Evolutionary conservation across 441 rosid species (phyloP).

Genomic region (Populus hybrid): DNA sequence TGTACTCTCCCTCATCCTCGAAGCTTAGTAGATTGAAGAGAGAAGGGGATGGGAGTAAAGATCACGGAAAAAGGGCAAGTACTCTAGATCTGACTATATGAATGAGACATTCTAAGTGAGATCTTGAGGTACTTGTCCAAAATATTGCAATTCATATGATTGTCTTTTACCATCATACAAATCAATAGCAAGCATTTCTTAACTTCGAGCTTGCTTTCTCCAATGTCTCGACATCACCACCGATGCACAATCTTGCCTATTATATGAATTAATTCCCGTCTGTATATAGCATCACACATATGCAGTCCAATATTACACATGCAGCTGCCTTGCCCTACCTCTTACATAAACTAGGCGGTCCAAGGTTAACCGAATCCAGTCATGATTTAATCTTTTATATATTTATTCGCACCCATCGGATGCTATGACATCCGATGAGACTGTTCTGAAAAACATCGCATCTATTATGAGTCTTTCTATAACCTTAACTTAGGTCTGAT

Average conservation of each 20-base stretch:
- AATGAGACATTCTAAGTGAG: conserved; percentile 87
- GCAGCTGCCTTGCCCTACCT: neutral
- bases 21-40: conserved; percentile 43
- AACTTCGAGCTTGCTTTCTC: neutral
- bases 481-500: neutral
- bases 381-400: neutral
- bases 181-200: conserved; percentile 6
- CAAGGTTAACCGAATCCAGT: neutral
- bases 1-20: conserved; percentile 45
- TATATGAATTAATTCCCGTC: neutral
- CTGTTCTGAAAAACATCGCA: too few relatives aligned
- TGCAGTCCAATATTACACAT: neutral
- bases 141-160: conserved; percentile 15
- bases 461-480: neutral
- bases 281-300: neutral
- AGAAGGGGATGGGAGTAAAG: conserved; percentile 27
- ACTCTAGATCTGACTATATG: conserved; percentile 97
- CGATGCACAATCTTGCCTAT: neutral
- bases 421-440: neutral
- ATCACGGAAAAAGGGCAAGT: conserved; percentile 51
- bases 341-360: neutral
- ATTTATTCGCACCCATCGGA: too few relatives aligned
- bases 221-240: neutral
- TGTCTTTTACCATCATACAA: conserved; percentile 16
- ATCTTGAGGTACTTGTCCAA: conserved; percentile 79